Conservation (phyloP, 2,329 filamentous ascomycete genomes). For the Ambrosiella xylebori region DNA sequence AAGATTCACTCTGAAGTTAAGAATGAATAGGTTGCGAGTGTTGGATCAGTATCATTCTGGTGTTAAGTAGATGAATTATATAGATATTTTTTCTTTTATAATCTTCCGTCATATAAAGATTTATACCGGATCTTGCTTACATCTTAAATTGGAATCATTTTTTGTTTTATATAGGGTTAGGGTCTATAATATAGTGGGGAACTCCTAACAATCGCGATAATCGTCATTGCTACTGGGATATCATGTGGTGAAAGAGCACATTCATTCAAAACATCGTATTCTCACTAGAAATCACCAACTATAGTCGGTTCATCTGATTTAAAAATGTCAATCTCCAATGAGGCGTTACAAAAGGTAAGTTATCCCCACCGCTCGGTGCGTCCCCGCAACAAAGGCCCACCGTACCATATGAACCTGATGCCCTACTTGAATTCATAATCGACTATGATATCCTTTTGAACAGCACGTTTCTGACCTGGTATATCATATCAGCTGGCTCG, state of each 20-base stretch:
- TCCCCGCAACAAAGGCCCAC: too few relatives aligned
- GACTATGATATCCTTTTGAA: not conserved
- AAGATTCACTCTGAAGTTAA: not conserved
- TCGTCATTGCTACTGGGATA: not conserved
- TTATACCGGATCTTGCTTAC: too few relatives aligned
- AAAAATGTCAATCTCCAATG: slow-evolving; percentile 82
- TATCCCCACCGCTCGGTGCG: too few relatives aligned
- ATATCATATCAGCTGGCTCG: slow-evolving; percentile 50
- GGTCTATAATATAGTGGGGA: not conserved
- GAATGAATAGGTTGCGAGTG: slow-evolving; percentile 1
- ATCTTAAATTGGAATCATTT: too few relatives aligned
- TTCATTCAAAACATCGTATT: too few relatives aligned
- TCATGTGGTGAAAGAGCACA: too few relatives aligned
- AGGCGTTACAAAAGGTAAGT: slow-evolving; percentile 76
- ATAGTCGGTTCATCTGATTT: not conserved
- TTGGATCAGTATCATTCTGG: not conserved
- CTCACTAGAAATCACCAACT: not conserved
- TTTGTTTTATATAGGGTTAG: not conserved
- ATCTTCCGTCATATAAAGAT: not conserved
- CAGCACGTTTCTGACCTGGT: not conserved
- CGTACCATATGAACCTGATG: too few relatives aligned
- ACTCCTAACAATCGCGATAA: not conserved
- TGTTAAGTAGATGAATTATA: not conserved
- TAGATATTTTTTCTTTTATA: too few relatives aligned
- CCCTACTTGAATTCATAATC: not conserved